phyloP scores from a whole-genome alignment of 768 basidiomycete genomes.

The Russula griseocarnosa region DNA sequence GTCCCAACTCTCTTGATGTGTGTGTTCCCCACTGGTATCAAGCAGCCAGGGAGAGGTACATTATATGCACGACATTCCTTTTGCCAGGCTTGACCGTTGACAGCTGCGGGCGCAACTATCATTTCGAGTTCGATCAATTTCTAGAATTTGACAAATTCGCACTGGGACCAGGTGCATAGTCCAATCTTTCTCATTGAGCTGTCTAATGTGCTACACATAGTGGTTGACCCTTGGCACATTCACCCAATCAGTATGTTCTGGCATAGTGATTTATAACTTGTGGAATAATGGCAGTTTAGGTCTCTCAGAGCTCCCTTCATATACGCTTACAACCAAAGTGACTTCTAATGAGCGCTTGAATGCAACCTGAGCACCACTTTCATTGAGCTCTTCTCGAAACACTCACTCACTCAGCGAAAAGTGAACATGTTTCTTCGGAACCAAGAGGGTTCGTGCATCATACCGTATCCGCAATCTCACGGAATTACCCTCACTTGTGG shows the following conservation, averaged over 20 bases:
- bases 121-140: constrained; percentile 84
- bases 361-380: constrained; percentile 89
- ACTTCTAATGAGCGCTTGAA: constrained; percentile 82
- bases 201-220: constrained; percentile 36
- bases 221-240: constrained; percentile 98
- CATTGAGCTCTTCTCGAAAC: constrained; percentile 79
- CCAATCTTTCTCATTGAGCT: neutral
- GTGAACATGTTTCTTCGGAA: constrained; percentile 64
- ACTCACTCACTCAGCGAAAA: constrained; percentile 67
- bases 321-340: constrained; percentile 56
- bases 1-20: too few relatives aligned
- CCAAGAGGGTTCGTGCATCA: constrained; percentile 84
- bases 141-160: constrained; percentile 95
- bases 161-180: constrained; percentile 87
- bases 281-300: constrained; percentile 38
- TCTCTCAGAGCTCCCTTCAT: constrained; percentile 47
- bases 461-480: constrained; percentile 91
- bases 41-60: constrained; percentile 79
- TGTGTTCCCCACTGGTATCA: too few relatives aligned
- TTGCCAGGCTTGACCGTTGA: constrained; percentile 6
- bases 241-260: constrained; percentile 53
- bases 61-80: neutral
- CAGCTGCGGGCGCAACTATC: constrained; percentile 81
- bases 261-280: neutral
- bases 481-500: constrained; percentile 84